A percentile compares a stretch with the other conserved stretches of the same genome.
Evolutionary conservation across 306 rosid species (phyloP).

Genomic region (Purshia tridentata): DNA sequence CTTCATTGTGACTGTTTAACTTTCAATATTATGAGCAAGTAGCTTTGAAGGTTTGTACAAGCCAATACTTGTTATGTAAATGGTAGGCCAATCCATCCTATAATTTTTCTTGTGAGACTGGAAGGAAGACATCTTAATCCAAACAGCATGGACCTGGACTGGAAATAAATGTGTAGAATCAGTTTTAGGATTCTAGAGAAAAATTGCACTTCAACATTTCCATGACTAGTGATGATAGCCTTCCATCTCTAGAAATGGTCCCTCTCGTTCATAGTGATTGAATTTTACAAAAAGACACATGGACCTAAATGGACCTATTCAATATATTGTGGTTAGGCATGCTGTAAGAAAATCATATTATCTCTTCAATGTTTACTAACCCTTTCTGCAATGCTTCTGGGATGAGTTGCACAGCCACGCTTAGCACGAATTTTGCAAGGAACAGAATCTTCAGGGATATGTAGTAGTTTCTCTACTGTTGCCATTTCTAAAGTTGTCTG

Average conservation of each 20-base stretch:
- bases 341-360: not conserved
- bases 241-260: not conserved
- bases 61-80: not conserved
- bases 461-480: slow-evolving; percentile 64
- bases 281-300: not conserved
- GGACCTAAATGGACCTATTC: not conserved
- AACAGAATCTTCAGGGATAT: slow-evolving; percentile 88
- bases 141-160: not conserved
- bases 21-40: not conserved
- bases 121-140: not conserved
- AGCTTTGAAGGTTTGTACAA: not conserved
- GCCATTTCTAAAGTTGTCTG: slow-evolving; percentile 86
- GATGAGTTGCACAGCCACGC: slow-evolving; percentile 99
- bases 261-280: not conserved
- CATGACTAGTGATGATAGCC: slow-evolving; percentile 2
- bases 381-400: slow-evolving; percentile 97
- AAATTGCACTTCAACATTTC: not conserved
- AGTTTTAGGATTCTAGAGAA: not conserved
- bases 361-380: slow-evolving; percentile 37
- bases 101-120: not conserved
- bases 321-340: not conserved
- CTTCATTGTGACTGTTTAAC: not conserved
- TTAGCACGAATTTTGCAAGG: slow-evolving; percentile 98
- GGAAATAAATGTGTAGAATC: not conserved
- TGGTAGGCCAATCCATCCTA: too few species aligned